phyloP scores from a whole-genome alignment of 257 asterid genomes.

The Vinca minor region DNA sequence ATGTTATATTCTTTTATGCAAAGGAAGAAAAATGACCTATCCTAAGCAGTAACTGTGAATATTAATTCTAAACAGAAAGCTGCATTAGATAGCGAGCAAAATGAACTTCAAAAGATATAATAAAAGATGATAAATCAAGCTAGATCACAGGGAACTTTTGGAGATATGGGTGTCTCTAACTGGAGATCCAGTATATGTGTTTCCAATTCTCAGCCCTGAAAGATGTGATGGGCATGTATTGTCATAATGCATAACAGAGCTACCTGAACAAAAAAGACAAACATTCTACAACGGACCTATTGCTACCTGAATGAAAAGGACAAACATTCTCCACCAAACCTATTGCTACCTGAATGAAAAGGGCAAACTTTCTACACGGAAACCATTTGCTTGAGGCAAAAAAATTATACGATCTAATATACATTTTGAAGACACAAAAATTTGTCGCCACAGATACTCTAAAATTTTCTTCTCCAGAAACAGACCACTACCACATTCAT shows the following conservation, averaged over 20 bases:
- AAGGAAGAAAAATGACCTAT: background rate
- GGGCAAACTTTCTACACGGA: no score
- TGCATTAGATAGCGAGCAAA: background rate
- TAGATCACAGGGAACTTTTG: background rate
- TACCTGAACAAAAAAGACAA: background rate
- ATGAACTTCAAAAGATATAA: conserved; percentile 1
- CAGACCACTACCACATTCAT: background rate
- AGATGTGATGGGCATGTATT: background rate
- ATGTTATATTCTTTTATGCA: background rate
- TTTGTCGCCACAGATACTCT: background rate
- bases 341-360: no score
- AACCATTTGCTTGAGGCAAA: background rate
- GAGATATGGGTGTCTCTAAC: background rate
- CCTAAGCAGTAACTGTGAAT: background rate
- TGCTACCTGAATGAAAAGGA: background rate
- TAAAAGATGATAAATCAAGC: background rate
- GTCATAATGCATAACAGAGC: background rate
- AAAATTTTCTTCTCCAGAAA: background rate
- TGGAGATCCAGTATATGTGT: background rate
- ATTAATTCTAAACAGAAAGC: background rate
- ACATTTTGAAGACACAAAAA: background rate
- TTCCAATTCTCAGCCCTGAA: background rate
- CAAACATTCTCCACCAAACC: background rate
- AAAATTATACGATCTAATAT: background rate
- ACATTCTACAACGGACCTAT: background rate